Conservation (phyloP, 2,329 filamentous ascomycete genomes). For the Aspergillus nomiae region DNA sequence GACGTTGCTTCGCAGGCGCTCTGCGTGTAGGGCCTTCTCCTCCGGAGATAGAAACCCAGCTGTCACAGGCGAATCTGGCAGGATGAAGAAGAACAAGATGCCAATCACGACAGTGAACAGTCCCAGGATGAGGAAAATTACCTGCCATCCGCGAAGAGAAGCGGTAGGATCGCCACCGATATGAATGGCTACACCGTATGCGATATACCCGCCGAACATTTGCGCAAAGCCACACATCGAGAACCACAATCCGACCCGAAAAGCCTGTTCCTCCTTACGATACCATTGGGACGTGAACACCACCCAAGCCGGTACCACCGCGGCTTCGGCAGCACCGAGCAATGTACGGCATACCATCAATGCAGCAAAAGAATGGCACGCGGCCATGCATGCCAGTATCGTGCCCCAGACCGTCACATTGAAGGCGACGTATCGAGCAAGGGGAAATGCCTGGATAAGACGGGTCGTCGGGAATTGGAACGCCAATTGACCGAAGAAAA, state of each 20-base stretch:
- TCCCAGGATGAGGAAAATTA: slow-evolving; percentile 42
- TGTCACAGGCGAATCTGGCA: slow-evolving; percentile 38
- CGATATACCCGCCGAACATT: slow-evolving; percentile 42
- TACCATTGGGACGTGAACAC: slow-evolving; percentile 37
- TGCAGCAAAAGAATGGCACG: slow-evolving; percentile 50
- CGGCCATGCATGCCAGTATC: slow-evolving; percentile 20
- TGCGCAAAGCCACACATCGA: slow-evolving; percentile 36
- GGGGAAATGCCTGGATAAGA: slow-evolving; percentile 41
- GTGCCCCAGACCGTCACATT: slow-evolving; percentile 41
- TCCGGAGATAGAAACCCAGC: slow-evolving; percentile 34
- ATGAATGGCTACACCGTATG: slow-evolving; percentile 34
- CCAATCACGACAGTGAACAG: slow-evolving; percentile 38
- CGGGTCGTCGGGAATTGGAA: slow-evolving; percentile 45
- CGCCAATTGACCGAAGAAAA: slow-evolving; percentile 24
- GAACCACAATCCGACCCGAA: slow-evolving; percentile 33
- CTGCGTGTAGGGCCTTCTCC: slow-evolving; percentile 33
- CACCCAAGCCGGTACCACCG: slow-evolving; percentile 31
- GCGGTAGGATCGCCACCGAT: slow-evolving; percentile 32
- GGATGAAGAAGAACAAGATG: slow-evolving; percentile 39
- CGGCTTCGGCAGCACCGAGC: slow-evolving; percentile 55
- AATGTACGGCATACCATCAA: slow-evolving; percentile 54
- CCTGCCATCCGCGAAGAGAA: slow-evolving; percentile 37
- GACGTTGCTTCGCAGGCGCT: slow-evolving; percentile 40
- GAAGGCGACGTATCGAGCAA: slow-evolving; percentile 42
- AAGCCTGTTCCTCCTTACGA: slow-evolving; percentile 34